Base-by-base conservation (phyloP, 345 rosid species). In the Mercurialis annua region DNA sequence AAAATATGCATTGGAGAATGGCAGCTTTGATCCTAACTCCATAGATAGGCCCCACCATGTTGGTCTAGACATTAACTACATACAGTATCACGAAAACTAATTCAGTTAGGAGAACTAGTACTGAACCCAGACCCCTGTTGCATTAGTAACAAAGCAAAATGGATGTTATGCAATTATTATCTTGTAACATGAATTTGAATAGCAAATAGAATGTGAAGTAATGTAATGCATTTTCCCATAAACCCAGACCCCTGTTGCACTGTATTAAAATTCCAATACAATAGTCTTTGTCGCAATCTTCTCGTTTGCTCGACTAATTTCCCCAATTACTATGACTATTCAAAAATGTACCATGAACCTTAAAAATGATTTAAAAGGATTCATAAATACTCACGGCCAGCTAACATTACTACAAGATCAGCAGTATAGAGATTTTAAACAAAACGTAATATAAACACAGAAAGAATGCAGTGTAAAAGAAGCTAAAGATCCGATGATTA, bases 1-100 rank as follows among this genome's bases (percentile, higher is more conserved):
- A 66, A 87, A 92, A 77, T 89, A 92, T 57, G 90, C 84, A 77
- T 66, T 70, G 68, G 84, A 80, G 75, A 87, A 85, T 51, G 88
- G 88, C 65, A 92, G 79, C 81, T 69, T 72, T 73, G 78, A 80
- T 73, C 81, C 89, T 65, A 78, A 59, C 62, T 85, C 89, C 78
- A 81, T 12, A 12, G 88, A 62, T 65, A 89, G 67, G 71, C 88
- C 88, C 92, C 98, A 89, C 79, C 76, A 64, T 24, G 80, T 70
- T 49, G 96, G 96, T 79, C 85, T 85, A 52, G 87, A 78, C 51
- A 86, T 69, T 42, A n/a, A n/a, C n/a, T n/a, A 78, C 68, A 67
- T 89, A 89, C 72, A 83, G 50, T 44, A 81, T 71, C 62, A 79
- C 77, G 14, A 69, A 57, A 42, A 80, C 90, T 77, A 92, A 77